These are phyloP conservation scores for Aspergillus melleus DNA, from an alignment of 2,329 filamentous ascomycete species.

Conservation along the genomic window DNA sequence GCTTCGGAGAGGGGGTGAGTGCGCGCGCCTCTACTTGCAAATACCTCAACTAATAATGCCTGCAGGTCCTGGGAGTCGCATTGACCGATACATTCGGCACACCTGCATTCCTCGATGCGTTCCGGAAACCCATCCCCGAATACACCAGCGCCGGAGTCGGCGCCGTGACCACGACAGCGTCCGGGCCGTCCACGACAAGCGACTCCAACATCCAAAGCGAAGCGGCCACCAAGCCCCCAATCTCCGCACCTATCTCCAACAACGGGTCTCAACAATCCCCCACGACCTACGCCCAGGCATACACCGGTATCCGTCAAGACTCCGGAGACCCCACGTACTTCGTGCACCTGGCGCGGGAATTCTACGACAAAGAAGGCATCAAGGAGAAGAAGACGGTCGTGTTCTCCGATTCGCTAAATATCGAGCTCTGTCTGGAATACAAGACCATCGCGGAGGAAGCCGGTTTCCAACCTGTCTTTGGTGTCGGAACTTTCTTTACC, in stretches of 20 bases:
- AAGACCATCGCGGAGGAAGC: constrained; percentile 77
- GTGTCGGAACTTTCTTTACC: constrained; percentile 92
- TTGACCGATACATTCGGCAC: constrained; percentile 97
- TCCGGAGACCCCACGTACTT: constrained; percentile 83
- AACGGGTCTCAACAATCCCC: constrained; percentile 40
- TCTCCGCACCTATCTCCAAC: constrained; percentile 44
- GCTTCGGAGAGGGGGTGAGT: constrained; percentile 74
- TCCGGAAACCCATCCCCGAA: constrained; percentile 65
- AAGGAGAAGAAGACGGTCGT: constrained; percentile 83
- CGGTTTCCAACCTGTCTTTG: constrained; percentile 84
- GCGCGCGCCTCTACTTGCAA: background rate
- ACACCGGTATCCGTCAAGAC: constrained; percentile 83
- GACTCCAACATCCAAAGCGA: constrained; percentile 39
- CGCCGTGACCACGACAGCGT: constrained; percentile 39
- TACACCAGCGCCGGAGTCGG: constrained; percentile 44
- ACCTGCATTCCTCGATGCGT: constrained; percentile 79
- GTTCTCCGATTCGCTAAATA: constrained; percentile 92
- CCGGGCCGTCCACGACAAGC: constrained; percentile 45
- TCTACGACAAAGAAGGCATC: constrained; percentile 76
- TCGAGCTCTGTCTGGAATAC: constrained; percentile 88
- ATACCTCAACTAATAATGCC: background rate
- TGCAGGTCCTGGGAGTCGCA: constrained; percentile 75
- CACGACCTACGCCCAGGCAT: constrained; percentile 76
- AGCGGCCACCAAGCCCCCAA: constrained; percentile 42
- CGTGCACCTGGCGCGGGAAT: constrained; percentile 73